A percentile compares a stretch with the other conserved stretches of the same genome.
Evolutionary conservation across 768 basidiomycete genomes (phyloP).

Genomic region (Harrya chromipes): DNA sequence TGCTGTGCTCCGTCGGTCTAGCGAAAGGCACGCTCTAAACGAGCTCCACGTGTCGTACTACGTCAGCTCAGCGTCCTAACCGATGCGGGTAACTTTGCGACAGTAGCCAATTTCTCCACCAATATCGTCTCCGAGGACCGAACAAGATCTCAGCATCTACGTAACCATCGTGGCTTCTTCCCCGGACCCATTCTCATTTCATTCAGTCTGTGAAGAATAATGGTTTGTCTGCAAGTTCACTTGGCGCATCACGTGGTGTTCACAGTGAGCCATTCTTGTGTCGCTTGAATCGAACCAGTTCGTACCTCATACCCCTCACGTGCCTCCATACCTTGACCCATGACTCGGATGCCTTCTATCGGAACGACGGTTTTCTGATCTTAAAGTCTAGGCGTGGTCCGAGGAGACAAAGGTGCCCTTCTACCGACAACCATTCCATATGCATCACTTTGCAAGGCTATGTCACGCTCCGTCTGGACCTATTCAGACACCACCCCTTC

Average conservation of each 20-base stretch:
- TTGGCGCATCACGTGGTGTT: no score
- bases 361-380: neutral
- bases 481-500: neutral
- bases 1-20: conserved; percentile 18
- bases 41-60: neutral
- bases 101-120: neutral
- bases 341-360: no score
- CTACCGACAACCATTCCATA: neutral
- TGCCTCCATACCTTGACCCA: no score
- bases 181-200: conserved; percentile 6
- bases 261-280: no score
- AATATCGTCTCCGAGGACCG: neutral
- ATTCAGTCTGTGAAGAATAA: neutral
- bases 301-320: no score
- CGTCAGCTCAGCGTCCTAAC: neutral
- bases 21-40: conserved; percentile 7
- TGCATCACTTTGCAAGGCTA: neutral
- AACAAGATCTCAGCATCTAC: conserved; percentile 2
- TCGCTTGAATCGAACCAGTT: no score
- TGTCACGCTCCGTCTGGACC: neutral
- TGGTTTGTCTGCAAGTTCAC: neutral
- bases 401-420: no score
- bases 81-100: neutral
- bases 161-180: conserved; percentile 11
- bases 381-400: neutral